Percentiles rank a stretch among this genome's conserved stretches.
phyloP scores from a whole-genome alignment of 1,284 basidiomycete species.

The Inonotus obliquus region DNA sequence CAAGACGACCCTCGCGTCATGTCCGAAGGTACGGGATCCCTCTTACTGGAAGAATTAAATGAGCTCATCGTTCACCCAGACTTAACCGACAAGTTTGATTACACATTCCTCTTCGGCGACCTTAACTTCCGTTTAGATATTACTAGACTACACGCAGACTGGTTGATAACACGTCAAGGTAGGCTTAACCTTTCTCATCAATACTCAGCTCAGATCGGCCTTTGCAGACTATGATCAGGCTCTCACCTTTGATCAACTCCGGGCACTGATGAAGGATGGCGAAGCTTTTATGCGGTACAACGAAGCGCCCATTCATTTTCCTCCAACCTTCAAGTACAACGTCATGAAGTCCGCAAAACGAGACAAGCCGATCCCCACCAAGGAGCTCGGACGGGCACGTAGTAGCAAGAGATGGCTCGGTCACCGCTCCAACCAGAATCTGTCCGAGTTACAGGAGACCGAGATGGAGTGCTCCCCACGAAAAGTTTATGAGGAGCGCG shows the following conservation, averaged over 20 bases:
- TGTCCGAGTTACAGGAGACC: conserved; percentile 14
- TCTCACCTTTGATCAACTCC: conserved; percentile 77
- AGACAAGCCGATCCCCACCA: conserved; percentile 37
- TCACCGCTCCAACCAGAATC: conserved; percentile 23
- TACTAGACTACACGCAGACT: conserved; percentile 66
- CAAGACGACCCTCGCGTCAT: conserved; percentile 56
- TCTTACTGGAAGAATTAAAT: conserved; percentile 13
- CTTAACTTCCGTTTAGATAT: conserved; percentile 76
- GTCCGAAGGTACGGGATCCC: conserved; percentile 51
- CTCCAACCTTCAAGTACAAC: conserved; percentile 85
- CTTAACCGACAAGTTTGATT: conserved; percentile 79
- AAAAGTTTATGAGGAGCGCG: not conserved
- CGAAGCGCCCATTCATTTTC: conserved; percentile 68
- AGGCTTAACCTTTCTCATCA: not conserved
- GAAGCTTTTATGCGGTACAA: conserved; percentile 63
- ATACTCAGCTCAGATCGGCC: not conserved
- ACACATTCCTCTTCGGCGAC: conserved; percentile 78
- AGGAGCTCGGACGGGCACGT: conserved; percentile 46
- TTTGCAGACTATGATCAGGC: conserved; percentile 64
- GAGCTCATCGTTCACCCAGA: conserved; percentile 36
- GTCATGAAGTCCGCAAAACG: conserved; percentile 54
- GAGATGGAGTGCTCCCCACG: not conserved
- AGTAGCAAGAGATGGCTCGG: conserved; percentile 49
- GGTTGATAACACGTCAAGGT: conserved; percentile 55
- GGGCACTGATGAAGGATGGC: conserved; percentile 59